These are phyloP conservation scores for Testicularia cyperi DNA, from an alignment of 1,284 basidiomycete genomes.

Conservation along the genomic window DNA sequence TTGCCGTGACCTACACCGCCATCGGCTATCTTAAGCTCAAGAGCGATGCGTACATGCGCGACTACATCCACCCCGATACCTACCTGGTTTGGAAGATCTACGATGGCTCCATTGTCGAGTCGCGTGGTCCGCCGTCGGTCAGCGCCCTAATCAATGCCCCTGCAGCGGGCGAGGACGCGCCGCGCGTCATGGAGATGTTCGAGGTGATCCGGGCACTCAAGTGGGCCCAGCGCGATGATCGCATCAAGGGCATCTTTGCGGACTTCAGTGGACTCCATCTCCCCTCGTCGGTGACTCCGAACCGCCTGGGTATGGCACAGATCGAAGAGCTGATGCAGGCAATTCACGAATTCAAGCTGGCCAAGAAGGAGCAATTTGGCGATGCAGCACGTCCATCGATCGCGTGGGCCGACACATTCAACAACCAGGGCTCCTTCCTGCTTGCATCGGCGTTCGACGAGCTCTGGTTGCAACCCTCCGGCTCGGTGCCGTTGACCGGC, in stretches of 20 bases:
- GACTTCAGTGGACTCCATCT: slow-evolving; percentile 61
- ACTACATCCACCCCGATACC: slow-evolving; percentile 47
- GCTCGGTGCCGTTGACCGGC: slow-evolving; percentile 61
- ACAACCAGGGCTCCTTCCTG: slow-evolving; percentile 60
- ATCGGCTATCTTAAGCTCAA: slow-evolving; percentile 38
- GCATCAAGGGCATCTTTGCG: slow-evolving; percentile 62
- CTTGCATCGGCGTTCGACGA: slow-evolving; percentile 61
- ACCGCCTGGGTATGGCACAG: slow-evolving; percentile 61
- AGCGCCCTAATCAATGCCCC: slow-evolving; percentile 36
- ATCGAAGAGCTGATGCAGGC: slow-evolving; percentile 62
- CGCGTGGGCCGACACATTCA: slow-evolving; percentile 62
- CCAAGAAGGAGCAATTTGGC: slow-evolving; percentile 58
- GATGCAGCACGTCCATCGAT: slow-evolving; percentile 51
- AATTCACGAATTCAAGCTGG: slow-evolving; percentile 59
- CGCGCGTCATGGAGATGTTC: slow-evolving; percentile 59
- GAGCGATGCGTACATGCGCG: slow-evolving; percentile 36
- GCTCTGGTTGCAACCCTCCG: slow-evolving; percentile 62
- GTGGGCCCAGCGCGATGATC: slow-evolving; percentile 58
- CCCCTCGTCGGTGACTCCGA: slow-evolving; percentile 53
- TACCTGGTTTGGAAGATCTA: slow-evolving; percentile 59
- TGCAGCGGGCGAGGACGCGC: slow-evolving; percentile 37
- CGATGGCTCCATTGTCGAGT: slow-evolving; percentile 57
- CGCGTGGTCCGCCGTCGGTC: slow-evolving; percentile 25
- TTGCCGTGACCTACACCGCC: slow-evolving; percentile 37
- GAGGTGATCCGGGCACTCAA: slow-evolving; percentile 61